Evolutionary conservation across 2,329 filamentous ascomycete species (phyloP), one percentile per base, ranked within the genome.

Genomic region (Amphichorda felina): DNA sequence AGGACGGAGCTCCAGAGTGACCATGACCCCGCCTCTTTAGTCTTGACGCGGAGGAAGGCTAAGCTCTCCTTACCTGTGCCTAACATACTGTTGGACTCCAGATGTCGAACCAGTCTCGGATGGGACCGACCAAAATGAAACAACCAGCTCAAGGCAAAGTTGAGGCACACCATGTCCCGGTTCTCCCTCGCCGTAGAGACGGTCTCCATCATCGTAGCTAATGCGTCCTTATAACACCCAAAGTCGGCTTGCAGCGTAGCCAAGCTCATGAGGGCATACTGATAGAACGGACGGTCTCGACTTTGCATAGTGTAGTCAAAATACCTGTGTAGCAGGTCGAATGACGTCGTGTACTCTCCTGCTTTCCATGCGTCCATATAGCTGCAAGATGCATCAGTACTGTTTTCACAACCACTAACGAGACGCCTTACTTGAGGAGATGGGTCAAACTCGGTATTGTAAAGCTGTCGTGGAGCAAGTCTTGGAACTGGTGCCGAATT

Each of bases 271-370:
- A 96, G 63, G 1, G 91, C 91, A 52, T 95, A 94, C 52, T 96
- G 91, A 50, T 98, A 96, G 48, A 88, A 88, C 5, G 82, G 73
- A 17, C 83, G 79, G 48, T 94, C 83, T 40, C 78, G 68, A 45
- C 78, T 82, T 48, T 91, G 82, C 75, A 93, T 87, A 2, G 88
- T 91, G 56, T 94, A 95, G 55, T 98, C 91, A 49, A 95, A 98
- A 56, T 95, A 98, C 35, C 86, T 79, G 55, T 96, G 88, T 15
- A 98, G 68, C 45, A 80, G 80, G 49, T 98, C 89, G 51, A 95
- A 91, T 0, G 91, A 82, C 1, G 83, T 85, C 10, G 83, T 78
- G 49, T 89, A 93, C 56, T 96, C 87, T 4, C 89, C 89, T 4
- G 86, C 79, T 53, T 82, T 75, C 89, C 88, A 96, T 1, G 87